Conservation (phyloP, 768 basidiomycete species). For the Psilocybe tampanensis region DNA sequence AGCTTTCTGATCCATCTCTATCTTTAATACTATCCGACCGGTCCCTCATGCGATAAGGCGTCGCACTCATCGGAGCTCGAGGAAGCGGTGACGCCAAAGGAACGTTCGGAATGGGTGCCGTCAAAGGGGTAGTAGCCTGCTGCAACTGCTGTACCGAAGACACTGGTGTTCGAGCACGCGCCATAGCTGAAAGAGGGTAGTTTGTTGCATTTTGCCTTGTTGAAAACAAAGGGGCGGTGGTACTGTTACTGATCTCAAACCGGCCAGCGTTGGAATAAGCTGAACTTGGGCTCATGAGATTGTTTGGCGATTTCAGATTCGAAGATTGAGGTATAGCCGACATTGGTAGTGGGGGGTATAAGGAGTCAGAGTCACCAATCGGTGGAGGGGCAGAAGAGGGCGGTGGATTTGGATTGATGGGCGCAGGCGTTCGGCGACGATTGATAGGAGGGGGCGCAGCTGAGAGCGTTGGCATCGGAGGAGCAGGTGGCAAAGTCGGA, state of each 20-base stretch:
- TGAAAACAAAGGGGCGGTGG: conserved; percentile 17
- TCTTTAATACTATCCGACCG: conserved; percentile 24
- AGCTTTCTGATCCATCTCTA: conserved; percentile 20
- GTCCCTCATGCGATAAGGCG: conserved; percentile 24
- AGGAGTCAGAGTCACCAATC: conserved; percentile 12
- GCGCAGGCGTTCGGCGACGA: conserved; percentile 30
- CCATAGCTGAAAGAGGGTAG: conserved; percentile 18
- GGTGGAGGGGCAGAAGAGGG: conserved; percentile 15
- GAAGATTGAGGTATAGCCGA: conserved; percentile 13
- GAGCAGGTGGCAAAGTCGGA: conserved; percentile 20
- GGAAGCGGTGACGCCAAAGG: conserved; percentile 35
- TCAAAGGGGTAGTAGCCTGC: conserved; percentile 17
- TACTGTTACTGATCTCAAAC: conserved; percentile 13
- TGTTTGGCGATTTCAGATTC: conserved; percentile 15
- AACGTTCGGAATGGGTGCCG: conserved; percentile 28
- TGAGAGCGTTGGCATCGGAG: conserved; percentile 29
- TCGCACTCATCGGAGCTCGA: conserved; percentile 32
- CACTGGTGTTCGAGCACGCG: conserved; percentile 31
- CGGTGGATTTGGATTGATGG: conserved; percentile 10
- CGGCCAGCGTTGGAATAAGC: conserved; percentile 13
- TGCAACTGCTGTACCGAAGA: conserved; percentile 20
- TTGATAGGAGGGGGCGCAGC: conserved; percentile 29
- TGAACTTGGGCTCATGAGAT: conserved; percentile 17
- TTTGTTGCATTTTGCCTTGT: conserved; percentile 12
- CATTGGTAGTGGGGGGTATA: conserved; percentile 18